phyloP scores from a whole-genome alignment of 164 flowering plant genomes.

The Kalanchoe fedtschenkoi region DNA sequence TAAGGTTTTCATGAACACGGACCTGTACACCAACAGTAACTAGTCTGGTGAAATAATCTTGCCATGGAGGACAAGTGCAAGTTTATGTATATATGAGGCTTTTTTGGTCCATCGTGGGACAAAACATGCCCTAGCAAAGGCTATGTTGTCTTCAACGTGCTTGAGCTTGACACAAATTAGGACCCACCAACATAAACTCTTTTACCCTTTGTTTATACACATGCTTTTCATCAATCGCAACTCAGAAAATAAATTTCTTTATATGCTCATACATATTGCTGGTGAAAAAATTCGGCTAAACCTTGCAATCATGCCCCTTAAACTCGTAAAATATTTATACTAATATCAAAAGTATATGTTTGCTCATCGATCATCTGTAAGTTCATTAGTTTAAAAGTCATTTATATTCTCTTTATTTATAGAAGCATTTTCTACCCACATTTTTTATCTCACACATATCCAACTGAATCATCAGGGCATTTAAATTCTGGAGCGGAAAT shows the following conservation, averaged over 20 bases:
- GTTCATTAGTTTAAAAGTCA: no score
- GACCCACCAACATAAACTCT: not conserved
- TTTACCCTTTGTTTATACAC: not conserved
- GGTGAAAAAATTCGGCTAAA: no score
- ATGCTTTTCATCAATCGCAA: not conserved
- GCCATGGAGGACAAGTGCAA: not conserved
- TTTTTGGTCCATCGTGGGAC: not conserved
- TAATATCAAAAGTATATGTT: no score
- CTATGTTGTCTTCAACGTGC: not conserved
- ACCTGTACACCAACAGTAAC: not conserved
- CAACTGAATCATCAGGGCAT: no score
- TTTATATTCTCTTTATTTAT: no score
- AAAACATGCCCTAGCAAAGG: conserved; percentile 6
- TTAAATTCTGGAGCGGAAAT: no score
- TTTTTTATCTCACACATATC: no score
- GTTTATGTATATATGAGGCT: not conserved
- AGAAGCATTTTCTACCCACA: no score
- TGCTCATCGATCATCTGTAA: no score
- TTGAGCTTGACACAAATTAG: conserved; percentile 1
- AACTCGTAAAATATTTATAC: no score
- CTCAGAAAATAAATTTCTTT: not conserved
- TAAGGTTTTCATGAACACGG: not conserved
- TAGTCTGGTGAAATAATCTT: not conserved
- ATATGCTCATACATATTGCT: no score
- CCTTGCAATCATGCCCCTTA: no score